Percentiles rank a stretch among this genome's conserved stretches.
These are phyloP conservation scores for Fusarium xylarioides DNA, from an alignment of 2,329 filamentous ascomycete genomes.

Conservation along the genomic window DNA sequence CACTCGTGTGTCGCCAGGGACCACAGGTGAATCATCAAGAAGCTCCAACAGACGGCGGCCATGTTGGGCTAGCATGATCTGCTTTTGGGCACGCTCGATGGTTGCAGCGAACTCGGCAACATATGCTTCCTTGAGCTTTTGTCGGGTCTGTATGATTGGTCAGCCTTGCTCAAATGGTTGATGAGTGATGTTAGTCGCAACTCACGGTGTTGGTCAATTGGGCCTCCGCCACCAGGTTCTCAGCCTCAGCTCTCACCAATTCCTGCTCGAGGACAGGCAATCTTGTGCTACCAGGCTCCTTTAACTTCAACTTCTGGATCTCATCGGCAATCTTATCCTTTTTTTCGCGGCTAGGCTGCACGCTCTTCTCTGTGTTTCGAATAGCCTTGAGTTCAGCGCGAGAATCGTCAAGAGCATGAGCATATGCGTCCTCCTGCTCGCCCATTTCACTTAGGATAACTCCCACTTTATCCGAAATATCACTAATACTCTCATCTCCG, in stretches of 20 bases:
- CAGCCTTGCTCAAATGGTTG: neutral
- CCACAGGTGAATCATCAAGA: slow-evolving; percentile 88
- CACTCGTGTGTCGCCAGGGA: slow-evolving; percentile 82
- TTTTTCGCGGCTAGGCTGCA: slow-evolving; percentile 89
- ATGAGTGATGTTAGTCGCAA: slow-evolving; percentile 32
- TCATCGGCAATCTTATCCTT: slow-evolving; percentile 91
- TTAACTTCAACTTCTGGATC: slow-evolving; percentile 89
- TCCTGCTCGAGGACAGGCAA: slow-evolving; percentile 92
- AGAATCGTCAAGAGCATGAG: slow-evolving; percentile 87
- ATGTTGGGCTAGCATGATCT: slow-evolving; percentile 91
- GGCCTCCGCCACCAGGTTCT: slow-evolving; percentile 94
- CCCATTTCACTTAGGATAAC: slow-evolving; percentile 92
- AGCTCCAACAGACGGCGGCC: slow-evolving; percentile 85
- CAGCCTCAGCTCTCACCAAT: slow-evolving; percentile 92
- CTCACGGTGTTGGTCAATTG: slow-evolving; percentile 93
- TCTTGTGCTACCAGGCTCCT: slow-evolving; percentile 85
- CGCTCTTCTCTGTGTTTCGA: slow-evolving; percentile 92
- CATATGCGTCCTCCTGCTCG: slow-evolving; percentile 90
- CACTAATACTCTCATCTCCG: slow-evolving; percentile 83
- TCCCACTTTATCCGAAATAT: slow-evolving; percentile 94
- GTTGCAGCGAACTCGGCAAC: slow-evolving; percentile 87
- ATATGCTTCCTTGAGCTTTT: slow-evolving; percentile 96
- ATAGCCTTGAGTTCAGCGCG: slow-evolving; percentile 87
- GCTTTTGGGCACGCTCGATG: slow-evolving; percentile 96
- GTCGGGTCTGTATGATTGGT: slow-evolving; percentile 74